A percentile compares a stretch with the other conserved stretches of the same genome.
Conservation (phyloP, 169 alveolate genomes). For the Eimeria brunetti region DNA sequence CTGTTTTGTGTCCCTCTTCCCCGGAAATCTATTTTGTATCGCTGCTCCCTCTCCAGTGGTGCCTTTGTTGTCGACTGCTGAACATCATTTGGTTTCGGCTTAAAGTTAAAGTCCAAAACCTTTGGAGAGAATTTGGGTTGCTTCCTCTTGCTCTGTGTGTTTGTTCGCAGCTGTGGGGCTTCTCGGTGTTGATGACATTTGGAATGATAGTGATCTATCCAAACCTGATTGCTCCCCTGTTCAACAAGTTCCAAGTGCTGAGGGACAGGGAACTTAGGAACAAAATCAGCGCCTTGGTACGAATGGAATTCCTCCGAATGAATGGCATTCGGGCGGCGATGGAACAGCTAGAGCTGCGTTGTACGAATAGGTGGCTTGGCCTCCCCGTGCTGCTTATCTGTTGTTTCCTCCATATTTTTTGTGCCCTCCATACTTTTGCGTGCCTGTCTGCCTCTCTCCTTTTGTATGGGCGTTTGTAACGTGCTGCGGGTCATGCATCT, state of each 20-base stretch:
- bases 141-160: not conserved
- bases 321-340: not conserved
- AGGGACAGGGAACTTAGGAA: conserved; percentile 91
- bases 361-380: not conserved
- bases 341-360: too few species aligned
- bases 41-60: not conserved
- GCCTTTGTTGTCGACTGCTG: not conserved
- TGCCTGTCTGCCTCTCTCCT: not conserved
- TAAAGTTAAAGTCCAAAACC: not conserved
- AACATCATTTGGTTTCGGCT: not conserved
- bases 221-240: conserved; percentile 95
- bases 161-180: conserved; percentile 84
- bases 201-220: conserved; percentile 92
- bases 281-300: conserved; percentile 90
- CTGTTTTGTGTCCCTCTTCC: not conserved
- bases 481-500: not conserved
- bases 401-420: not conserved
- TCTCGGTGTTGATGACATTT: conserved; percentile 87
- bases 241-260: conserved; percentile 95
- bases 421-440: not conserved
- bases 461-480: not conserved
- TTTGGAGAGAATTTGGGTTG: not conserved
- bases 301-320: conserved; percentile 40
- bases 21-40: not conserved
- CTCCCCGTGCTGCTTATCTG: not conserved